Evolutionary conservation across 495 filamentous ascomycete genomes (phyloP).

Genomic region (Pyronema omphalodes): DNA sequence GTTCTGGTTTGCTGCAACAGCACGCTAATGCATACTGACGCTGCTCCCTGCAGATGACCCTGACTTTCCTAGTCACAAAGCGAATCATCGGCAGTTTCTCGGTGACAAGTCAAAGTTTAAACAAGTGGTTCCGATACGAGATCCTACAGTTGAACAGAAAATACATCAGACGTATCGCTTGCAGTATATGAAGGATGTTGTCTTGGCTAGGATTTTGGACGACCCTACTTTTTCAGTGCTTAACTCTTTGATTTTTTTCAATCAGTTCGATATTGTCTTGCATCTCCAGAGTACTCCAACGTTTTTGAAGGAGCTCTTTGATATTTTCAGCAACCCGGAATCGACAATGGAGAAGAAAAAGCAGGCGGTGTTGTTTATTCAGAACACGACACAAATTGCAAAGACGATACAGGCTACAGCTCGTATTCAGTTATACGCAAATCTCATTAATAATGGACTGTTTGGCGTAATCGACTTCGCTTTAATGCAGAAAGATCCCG

Average conservation of each 20-base stretch:
- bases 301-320: conserved; percentile 79
- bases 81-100: conserved; percentile 89
- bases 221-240: conserved; percentile 95
- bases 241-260: conserved; percentile 96
- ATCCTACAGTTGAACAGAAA: conserved; percentile 61
- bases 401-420: conserved; percentile 78
- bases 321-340: conserved; percentile 53
- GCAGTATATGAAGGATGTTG: conserved; percentile 96
- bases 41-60: conserved; percentile 50
- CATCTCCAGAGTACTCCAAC: conserved; percentile 62
- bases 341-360: conserved; percentile 55
- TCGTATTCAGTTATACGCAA: conserved; percentile 62
- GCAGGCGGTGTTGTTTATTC: conserved; percentile 88
- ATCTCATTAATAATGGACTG: conserved; percentile 75
- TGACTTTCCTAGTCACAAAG: conserved; percentile 96
- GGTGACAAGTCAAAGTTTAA: conserved; percentile 77
- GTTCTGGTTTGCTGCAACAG: background rate
- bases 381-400: conserved; percentile 85
- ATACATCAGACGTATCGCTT: conserved; percentile 91
- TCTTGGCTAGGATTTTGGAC: conserved; percentile 85
- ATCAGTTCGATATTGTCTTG: conserved; percentile 93
- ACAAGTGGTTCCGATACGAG: conserved; percentile 84
- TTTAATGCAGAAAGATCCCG: conserved; percentile 62
- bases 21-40: conserved; percentile 9
- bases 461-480: conserved; percentile 84